phyloP scores from a whole-genome alignment of 495 filamentous ascomycete species.

The Darksidea phi region DNA sequence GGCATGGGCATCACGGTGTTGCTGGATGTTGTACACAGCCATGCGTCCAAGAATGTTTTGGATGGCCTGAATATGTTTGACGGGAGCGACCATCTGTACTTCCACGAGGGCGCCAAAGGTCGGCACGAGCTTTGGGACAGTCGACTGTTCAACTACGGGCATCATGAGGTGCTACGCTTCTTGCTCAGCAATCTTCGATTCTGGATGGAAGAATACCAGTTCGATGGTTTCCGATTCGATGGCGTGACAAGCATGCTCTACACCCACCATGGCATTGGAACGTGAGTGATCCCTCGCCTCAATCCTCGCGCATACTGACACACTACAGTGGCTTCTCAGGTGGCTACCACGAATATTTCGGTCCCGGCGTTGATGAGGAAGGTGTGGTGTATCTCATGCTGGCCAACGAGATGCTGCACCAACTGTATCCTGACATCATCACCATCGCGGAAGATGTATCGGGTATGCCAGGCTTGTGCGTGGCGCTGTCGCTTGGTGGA shows the following conservation, averaged over 20 bases:
- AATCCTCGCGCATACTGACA: slow-evolving; percentile 31
- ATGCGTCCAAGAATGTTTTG: slow-evolving; percentile 93
- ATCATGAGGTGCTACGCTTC: slow-evolving; percentile 91
- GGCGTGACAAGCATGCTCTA: slow-evolving; percentile 99
- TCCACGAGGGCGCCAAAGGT: slow-evolving; percentile 81
- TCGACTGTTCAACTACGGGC: slow-evolving; percentile 93
- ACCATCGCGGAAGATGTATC: slow-evolving; percentile 97
- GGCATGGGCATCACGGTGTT: slow-evolving; percentile 87
- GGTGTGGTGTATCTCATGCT: slow-evolving; percentile 94
- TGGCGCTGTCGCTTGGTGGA: slow-evolving; percentile 80
- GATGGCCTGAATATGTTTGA: slow-evolving; percentile 96
- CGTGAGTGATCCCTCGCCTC: slow-evolving; percentile 59
- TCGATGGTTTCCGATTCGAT: slow-evolving; percentile 97
- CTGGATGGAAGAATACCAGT: slow-evolving; percentile 98
- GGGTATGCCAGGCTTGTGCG: slow-evolving; percentile 92
- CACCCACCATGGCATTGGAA: slow-evolving; percentile 92
- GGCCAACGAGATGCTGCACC: slow-evolving; percentile 93
- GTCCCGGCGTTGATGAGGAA: slow-evolving; percentile 86
- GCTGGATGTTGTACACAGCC: slow-evolving; percentile 94
- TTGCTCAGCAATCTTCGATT: slow-evolving; percentile 92
- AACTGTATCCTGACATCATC: slow-evolving; percentile 78
- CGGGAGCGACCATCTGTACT: slow-evolving; percentile 90
- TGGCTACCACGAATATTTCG: slow-evolving; percentile 98
- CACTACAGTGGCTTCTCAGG: slow-evolving; percentile 82
- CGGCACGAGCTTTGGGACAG: slow-evolving; percentile 93